These are phyloP conservation scores for Alloteropsis semialata DNA, from an alignment of 176 grass and related monocot genomes.

Conservation along the genomic window DNA sequence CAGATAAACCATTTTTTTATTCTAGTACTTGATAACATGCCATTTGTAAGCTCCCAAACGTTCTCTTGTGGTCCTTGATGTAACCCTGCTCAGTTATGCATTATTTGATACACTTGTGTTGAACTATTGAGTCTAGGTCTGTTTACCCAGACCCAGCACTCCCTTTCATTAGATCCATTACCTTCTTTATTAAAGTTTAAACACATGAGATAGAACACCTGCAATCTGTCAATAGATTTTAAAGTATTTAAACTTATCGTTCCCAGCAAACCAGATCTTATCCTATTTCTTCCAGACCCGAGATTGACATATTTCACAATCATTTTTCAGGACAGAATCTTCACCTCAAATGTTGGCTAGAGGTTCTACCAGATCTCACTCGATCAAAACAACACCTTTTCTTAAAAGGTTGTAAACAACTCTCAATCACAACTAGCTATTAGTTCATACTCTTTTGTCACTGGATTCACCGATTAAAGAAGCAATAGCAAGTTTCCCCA, in stretches of 20 bases:
- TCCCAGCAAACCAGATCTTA: background rate
- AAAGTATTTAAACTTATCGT: background rate
- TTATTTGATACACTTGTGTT: background rate
- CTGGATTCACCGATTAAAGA: background rate
- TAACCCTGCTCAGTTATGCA: background rate
- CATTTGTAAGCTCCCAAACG: background rate
- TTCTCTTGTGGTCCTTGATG: background rate
- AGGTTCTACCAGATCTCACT: background rate
- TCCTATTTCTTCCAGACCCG: background rate
- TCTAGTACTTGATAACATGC: background rate
- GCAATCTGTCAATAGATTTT: background rate
- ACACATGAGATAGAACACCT: background rate
- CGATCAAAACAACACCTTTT: background rate
- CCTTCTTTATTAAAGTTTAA: background rate
- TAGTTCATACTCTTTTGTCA: background rate
- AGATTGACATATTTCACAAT: background rate
- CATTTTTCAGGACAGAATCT: background rate
- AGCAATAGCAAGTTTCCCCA: background rate
- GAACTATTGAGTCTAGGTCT: background rate
- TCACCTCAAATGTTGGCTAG: background rate
- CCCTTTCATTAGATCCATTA: background rate
- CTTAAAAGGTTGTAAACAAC: background rate
- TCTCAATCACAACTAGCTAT: background rate
- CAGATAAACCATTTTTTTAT: background rate
- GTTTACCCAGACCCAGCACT: background rate